Base-by-base conservation (phyloP, 2,329 filamentous ascomycete species). In the Fusarium decemcellulare region DNA sequence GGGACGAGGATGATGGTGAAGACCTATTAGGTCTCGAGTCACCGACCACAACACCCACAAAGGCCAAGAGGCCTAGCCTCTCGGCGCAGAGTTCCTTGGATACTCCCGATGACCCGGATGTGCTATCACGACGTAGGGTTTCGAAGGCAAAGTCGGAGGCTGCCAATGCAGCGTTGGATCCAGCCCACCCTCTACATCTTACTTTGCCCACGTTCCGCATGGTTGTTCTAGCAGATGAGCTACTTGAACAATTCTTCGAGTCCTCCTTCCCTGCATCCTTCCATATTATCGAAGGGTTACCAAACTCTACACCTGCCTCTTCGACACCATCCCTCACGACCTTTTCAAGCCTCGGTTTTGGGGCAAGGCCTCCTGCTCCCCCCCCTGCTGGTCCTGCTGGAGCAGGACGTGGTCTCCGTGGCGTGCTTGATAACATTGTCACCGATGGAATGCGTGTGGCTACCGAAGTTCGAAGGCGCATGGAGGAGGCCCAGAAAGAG, bases 161-260 rank as follows among this genome's bases (percentile, higher is more conserved):
- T 18, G 94, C 94, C 48, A 99, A 99, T 77, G 90, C 91, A 9
- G 96, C 96, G 1, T 87, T 99, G 5, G 95, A 99, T 77, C 96
- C 96, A 4, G 91, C 94, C 29, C 95, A 97, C 68, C 96, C 96
- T 8, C 87, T 99, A 1, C 93, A 98, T 78, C 98, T 99, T 76
- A 98, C 96, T 1, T 87, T 99, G 2, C 96, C 96, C 1, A 99
- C 96, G 1, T 99, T 99, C 87, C 92, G 96, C 70, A 99, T 99
- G 96, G 94, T 99, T 5, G 93, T 99, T 10, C 89, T 99, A 8
- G 96, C 96, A 44, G 96, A 99, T 76, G 96, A 99, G 79, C 87
- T 97, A 1, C 88, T 99, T 7, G 95, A 99, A 76, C 93, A 97
- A 72, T 99, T 99, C 82, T 99, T 99, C 78, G 96, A 99, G 81